Evolutionary conservation across 228 moss, liverwort and hornwort genomes (phyloP).

Genomic region (Sphagnum magellanicum): DNA sequence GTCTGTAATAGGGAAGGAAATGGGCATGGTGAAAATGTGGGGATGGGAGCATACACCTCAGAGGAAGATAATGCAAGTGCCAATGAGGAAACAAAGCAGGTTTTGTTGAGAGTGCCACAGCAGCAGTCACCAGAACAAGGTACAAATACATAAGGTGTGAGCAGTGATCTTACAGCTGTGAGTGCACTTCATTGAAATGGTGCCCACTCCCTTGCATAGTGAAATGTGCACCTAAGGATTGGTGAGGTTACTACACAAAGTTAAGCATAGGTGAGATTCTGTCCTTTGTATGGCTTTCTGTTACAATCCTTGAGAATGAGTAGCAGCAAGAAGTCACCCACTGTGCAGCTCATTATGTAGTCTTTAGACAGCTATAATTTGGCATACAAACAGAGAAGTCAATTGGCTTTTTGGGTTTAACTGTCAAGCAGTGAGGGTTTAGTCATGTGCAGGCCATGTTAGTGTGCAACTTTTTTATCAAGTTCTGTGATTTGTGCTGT

Average conservation of each 20-base stretch:
- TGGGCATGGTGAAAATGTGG: conserved; percentile 22
- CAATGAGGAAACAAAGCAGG: conserved; percentile 21
- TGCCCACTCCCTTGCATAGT: conserved; percentile 13
- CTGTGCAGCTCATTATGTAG: conserved; percentile 37
- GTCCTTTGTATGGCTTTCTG: conserved; percentile 44
- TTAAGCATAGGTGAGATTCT: conserved; percentile 35
- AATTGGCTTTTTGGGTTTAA: conserved; percentile 9
- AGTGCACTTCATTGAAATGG: too few relatives aligned
- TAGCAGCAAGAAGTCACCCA: conserved; percentile 27
- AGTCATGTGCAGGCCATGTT: too few relatives aligned
- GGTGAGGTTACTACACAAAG: conserved; percentile 18
- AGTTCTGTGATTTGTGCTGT: too few relatives aligned
- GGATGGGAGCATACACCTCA: conserved; percentile 12
- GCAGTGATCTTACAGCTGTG: conserved; percentile 6
- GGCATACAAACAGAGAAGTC: conserved; percentile 29
- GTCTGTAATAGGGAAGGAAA: conserved; percentile 21
- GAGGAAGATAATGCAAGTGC: conserved; percentile 12
- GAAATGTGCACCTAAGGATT: conserved; percentile 20
- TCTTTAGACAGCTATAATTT: conserved; percentile 3
- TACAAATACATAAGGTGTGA: conserved; percentile 18
- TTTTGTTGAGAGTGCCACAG: neutral
- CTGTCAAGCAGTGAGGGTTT: conserved; percentile 2
- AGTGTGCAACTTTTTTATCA: too few relatives aligned
- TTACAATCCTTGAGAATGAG: conserved; percentile 13
- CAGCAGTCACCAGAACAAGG: conserved; percentile 6